phyloP scores from a whole-genome alignment of 495 filamentous ascomycete species.

The Rostrohypoxylon terebratum region DNA sequence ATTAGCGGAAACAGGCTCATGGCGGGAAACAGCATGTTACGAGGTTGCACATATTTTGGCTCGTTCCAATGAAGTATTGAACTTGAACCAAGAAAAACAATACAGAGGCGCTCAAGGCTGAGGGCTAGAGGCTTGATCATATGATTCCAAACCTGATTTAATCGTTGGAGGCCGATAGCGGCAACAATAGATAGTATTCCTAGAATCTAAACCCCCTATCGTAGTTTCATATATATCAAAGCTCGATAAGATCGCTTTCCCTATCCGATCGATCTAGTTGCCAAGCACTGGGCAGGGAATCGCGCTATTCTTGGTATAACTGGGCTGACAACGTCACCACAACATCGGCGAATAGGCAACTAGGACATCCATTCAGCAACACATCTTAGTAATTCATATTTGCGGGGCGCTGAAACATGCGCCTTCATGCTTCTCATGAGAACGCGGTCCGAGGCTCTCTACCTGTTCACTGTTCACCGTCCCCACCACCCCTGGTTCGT shows the following conservation, averaged over 20 bases:
- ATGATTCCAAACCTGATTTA: not conserved
- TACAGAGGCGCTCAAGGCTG: not conserved
- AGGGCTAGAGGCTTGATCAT: not conserved
- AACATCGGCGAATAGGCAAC: constrained; percentile 19
- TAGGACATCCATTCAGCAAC: not conserved
- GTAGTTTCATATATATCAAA: constrained; percentile 6
- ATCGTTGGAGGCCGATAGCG: not conserved
- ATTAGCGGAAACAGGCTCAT: not conserved
- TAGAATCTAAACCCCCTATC: not conserved
- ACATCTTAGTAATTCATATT: not conserved
- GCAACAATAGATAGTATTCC: not conserved
- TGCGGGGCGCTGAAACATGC: not conserved
- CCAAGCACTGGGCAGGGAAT: not conserved
- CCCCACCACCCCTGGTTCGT: not conserved
- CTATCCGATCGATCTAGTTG: constrained; percentile 8
- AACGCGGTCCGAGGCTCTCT: constrained; percentile 32
- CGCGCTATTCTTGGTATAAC: not conserved
- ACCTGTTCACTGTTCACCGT: not conserved
- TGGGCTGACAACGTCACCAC: constrained; percentile 10
- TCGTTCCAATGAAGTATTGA: not conserved
- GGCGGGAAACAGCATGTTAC: constrained; percentile 23
- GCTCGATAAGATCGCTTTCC: constrained; percentile 24
- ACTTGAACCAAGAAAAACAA: not conserved
- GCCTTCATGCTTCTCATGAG: not conserved
- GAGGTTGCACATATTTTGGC: not conserved